Percentiles rank a stretch among this genome's conserved stretches.
These are phyloP conservation scores for Plasmodium sp. DNA, from an alignment of 169 alveolate species.

Conservation along the genomic window DNA sequence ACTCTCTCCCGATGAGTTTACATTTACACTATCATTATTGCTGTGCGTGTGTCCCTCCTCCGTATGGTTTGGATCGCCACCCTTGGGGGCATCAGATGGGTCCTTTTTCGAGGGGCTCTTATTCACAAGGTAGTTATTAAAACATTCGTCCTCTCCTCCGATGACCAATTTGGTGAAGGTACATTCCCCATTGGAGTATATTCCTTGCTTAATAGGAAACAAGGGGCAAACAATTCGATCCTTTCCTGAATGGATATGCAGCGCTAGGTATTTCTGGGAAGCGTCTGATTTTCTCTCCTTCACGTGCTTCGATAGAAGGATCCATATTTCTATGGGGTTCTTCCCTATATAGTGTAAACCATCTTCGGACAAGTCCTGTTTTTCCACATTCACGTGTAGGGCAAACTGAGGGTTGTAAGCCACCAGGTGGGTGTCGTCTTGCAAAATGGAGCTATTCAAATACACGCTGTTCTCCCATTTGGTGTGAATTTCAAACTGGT, in stretches of 20 bases:
- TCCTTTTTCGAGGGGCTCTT: slow-evolving; percentile 8
- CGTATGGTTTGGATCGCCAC: slow-evolving; percentile 8
- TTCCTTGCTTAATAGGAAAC: slow-evolving; percentile 86
- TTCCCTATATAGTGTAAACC: slow-evolving; percentile 45
- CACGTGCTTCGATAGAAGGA: slow-evolving; percentile 82
- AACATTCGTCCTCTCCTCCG: slow-evolving; percentile 49
- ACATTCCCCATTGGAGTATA: slow-evolving; percentile 87
- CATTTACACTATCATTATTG: not conserved
- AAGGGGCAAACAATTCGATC: slow-evolving; percentile 84
- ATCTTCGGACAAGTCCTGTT: slow-evolving; percentile 70
- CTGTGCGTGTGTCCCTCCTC: not conserved
- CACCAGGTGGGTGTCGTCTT: slow-evolving; percentile 88
- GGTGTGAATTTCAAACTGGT: slow-evolving; percentile 79
- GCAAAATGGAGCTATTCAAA: slow-evolving; percentile 78
- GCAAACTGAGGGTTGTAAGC: slow-evolving; percentile 89
- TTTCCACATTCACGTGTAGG: slow-evolving; percentile 32
- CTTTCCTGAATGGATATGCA: slow-evolving; percentile 80
- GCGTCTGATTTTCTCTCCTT: slow-evolving; percentile 75
- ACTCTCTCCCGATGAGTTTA: slow-evolving; percentile 26
- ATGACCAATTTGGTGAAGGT: slow-evolving; percentile 81
- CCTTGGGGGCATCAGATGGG: not conserved
- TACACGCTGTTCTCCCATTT: slow-evolving; percentile 82
- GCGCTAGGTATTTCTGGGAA: slow-evolving; percentile 82
- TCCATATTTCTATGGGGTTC: slow-evolving; percentile 82
- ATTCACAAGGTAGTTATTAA: not conserved